Evolutionary conservation across 345 rosid genomes (phyloP), one percentile per base, ranked within the genome.

Genomic region (Acer negundo): DNA sequence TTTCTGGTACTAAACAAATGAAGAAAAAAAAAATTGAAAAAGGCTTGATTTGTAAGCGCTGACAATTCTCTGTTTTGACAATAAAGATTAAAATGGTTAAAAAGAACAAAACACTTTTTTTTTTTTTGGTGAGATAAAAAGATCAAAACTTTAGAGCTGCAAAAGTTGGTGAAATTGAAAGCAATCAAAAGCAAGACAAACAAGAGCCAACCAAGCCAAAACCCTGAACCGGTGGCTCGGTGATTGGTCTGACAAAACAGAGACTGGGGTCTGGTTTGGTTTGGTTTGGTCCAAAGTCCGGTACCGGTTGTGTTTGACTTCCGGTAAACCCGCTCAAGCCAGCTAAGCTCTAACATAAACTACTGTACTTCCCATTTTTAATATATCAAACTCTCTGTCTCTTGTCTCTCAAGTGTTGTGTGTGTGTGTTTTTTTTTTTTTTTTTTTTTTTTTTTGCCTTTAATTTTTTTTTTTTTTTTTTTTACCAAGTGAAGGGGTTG

Each of bases 281-380:
- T 42, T 9, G 69, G 70, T n/a, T 20, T 47, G 79, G 62, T 64
- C 75, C 24, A 35, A 4, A 19, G 4, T 75, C 80, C 84, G 82
- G 82, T 80, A 75, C 76, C 77, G 76, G 75, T 65, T 56, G 47
- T 70, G 53, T 80, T 69, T 83, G 87, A 86, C 80, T 72, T 67
- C 85, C 87, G 81, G 84, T 68, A 11, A 80, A 69, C 84, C 80
- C 84, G 77, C 85, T 7, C 61, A 13, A 10, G 77, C 82, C 84
- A 82, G 84, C 85, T 78, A 80, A 76, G 79, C 80, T 47, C 22
- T 10, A 11, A 59, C 24, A 28, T 58, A 22, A 35, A 46, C 16
- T 69, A 44, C 44, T 22, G 38, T 31, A 26, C 70, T 74, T 46
- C 35, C 69, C 68, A 56, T 19, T 19, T 12, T 31, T 9, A 38